Conservation (phyloP, 345 rosid species). For the Lumnitzera racemosa region DNA sequence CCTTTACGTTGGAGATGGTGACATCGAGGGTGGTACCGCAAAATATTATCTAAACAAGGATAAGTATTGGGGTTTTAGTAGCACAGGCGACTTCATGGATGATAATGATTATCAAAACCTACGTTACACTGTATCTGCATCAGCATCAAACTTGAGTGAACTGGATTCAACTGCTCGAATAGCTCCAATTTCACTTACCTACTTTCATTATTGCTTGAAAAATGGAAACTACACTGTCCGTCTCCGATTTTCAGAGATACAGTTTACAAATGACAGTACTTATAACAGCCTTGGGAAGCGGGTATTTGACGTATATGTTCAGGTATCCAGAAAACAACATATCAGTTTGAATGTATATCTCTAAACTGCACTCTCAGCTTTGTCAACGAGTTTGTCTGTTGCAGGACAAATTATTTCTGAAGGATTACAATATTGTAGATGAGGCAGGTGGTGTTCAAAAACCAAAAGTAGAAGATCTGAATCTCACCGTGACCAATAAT, state of each 20-base stretch:
- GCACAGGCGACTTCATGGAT: conserved; percentile 43
- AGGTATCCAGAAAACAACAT: conserved; percentile 27
- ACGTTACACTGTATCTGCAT: conserved; percentile 11
- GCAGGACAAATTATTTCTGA: conserved; percentile 35
- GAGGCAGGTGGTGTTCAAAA: conserved; percentile 39
- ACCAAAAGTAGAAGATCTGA: conserved; percentile 15
- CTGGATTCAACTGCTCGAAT: conserved; percentile 42
- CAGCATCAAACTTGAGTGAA: conserved; percentile 13
- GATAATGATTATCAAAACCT: conserved; percentile 18
- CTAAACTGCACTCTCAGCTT: not conserved
- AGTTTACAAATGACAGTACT: conserved; percentile 27
- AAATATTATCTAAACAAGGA: conserved; percentile 6
- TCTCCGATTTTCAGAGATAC: conserved; percentile 60
- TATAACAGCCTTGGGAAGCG: conserved; percentile 39
- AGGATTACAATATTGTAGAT: conserved; percentile 43
- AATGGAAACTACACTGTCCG: conserved; percentile 45
- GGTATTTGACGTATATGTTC: conserved; percentile 52
- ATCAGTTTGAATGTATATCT: not conserved
- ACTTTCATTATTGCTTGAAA: conserved; percentile 49
- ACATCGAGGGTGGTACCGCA: conserved; percentile 31
- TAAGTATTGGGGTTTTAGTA: conserved; percentile 40
- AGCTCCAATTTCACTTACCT: conserved; percentile 54
- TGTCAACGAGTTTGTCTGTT: not conserved
- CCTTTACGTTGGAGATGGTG: conserved; percentile 22
- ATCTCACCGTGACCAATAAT: conserved; percentile 26